phyloP scores from a whole-genome alignment of 2,329 filamentous ascomycete species.

The Calonectria naviculata region DNA sequence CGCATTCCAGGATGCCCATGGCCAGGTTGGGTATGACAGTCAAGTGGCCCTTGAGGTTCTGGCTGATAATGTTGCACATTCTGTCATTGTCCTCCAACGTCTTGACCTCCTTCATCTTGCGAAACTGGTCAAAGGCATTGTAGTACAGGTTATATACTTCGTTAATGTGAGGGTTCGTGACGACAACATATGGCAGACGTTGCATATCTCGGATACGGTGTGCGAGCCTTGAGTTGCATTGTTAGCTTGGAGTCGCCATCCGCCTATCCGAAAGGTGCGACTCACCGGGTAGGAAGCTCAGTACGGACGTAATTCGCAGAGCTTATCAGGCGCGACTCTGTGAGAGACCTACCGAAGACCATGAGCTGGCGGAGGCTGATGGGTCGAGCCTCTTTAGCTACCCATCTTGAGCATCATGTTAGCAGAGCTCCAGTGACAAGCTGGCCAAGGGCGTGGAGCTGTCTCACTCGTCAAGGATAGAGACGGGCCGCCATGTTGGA shows the following conservation, averaged over 20 bases:
- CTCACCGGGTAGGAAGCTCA: conserved; percentile 79
- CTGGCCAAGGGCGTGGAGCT: conserved; percentile 14
- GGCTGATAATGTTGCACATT: conserved; percentile 83
- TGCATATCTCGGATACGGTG: conserved; percentile 98
- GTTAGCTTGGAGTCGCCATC: conserved; percentile 21
- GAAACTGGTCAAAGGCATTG: conserved; percentile 92
- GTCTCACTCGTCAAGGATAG: conserved; percentile 72
- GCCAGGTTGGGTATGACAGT: conserved; percentile 94
- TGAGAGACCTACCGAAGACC: conserved; percentile 95
- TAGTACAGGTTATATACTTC: conserved; percentile 98
- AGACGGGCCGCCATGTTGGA: conserved; percentile 70
- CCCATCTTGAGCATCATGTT: conserved; percentile 74
- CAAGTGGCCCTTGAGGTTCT: conserved; percentile 87
- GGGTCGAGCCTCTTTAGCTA: conserved; percentile 90
- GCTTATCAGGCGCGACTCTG: conserved; percentile 87
- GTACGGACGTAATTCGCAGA: conserved; percentile 98
- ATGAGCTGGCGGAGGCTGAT: conserved; percentile 97
- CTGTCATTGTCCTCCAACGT: conserved; percentile 89
- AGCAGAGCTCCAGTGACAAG: conserved; percentile 21
- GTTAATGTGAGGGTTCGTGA: conserved; percentile 93
- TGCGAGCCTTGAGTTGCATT: conserved; percentile 71
- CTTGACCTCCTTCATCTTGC: conserved; percentile 85
- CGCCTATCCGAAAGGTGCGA: conserved; percentile 9
- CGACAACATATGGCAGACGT: conserved; percentile 92
- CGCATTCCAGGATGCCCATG: conserved; percentile 93